These are phyloP conservation scores for Apiospora arundinis DNA, from an alignment of 2,329 filamentous ascomycete genomes.

Conservation along the genomic window DNA sequence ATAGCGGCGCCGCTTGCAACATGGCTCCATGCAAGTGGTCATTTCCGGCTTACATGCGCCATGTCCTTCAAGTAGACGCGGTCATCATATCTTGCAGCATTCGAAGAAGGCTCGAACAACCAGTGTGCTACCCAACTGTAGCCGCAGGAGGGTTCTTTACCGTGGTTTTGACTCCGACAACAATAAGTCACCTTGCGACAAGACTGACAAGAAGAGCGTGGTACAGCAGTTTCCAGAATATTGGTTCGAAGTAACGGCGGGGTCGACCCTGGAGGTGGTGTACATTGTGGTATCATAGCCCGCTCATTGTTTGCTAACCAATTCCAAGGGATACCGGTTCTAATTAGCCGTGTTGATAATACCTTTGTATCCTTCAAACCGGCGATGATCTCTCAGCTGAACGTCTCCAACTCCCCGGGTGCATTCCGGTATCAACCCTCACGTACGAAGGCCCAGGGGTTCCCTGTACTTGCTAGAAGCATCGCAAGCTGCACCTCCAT, in stretches of 20 bases:
- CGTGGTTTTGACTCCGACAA: not conserved
- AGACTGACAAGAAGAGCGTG: not conserved
- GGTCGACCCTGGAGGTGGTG: not conserved
- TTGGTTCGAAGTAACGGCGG: not conserved
- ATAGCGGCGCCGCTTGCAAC: not conserved
- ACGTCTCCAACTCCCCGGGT: not conserved
- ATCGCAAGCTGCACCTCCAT: not conserved
- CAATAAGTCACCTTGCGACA: too few species aligned
- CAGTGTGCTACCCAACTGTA: not conserved
- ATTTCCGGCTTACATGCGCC: not conserved
- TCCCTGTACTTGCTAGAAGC: not conserved
- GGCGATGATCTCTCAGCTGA: not conserved
- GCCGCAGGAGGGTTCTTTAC: not conserved
- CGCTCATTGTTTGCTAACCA: not conserved
- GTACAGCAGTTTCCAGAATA: not conserved
- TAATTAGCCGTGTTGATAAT: not conserved
- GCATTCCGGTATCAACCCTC: not conserved
- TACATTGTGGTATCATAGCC: not conserved
- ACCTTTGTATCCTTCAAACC: not conserved
- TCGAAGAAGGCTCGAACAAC: not conserved
- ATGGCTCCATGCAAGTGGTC: not conserved
- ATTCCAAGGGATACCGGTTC: not conserved
- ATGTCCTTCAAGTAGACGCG: slow-evolving; percentile 1
- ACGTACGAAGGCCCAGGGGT: not conserved
- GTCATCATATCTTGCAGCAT: slow-evolving; percentile 5